Evolutionary conservation across 2,329 filamentous ascomycete genomes (phyloP).

Genomic region (Rutstroemia sp.): DNA sequence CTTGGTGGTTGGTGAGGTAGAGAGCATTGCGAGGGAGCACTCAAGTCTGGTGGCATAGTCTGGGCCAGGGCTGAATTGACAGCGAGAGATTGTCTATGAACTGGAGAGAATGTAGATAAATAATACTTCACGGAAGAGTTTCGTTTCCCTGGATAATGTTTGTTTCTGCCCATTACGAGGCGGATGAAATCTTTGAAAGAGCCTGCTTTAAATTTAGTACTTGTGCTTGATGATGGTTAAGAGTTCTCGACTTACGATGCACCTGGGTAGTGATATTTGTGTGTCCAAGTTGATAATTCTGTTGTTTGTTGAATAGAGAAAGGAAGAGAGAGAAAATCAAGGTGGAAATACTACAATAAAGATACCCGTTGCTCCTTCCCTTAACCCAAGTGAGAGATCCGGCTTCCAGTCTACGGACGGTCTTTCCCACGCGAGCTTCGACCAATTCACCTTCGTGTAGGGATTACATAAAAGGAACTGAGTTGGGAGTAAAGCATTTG

Average conservation of each 20-base stretch:
- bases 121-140: slow-evolving; percentile 1
- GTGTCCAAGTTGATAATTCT: slow-evolving; percentile 11
- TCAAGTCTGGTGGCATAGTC: neutral
- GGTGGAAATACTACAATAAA: neutral
- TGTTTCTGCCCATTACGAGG: neutral
- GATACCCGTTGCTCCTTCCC: slow-evolving; percentile 4
- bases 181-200: neutral
- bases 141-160: neutral
- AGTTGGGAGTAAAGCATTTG: too few species aligned
- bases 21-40: neutral
- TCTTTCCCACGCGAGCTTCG: too few species aligned
- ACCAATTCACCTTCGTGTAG: too few species aligned
- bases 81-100: slow-evolving; percentile 6
- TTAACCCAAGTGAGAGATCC: neutral
- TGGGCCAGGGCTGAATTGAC: neutral
- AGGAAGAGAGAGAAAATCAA: neutral
- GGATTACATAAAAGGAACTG: too few species aligned
- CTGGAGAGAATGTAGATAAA: slow-evolving; percentile 2
- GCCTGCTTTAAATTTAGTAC: neutral
- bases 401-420: too few species aligned
- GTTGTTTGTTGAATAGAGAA: neutral
- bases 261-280: slow-evolving; percentile 14
- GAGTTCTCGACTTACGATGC: slow-evolving; percentile 9
- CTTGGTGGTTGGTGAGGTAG: slow-evolving; percentile 1
- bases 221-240: neutral